Base-by-base conservation (phyloP, 176 grass and related monocot genomes). In the Carex kokanica region DNA sequence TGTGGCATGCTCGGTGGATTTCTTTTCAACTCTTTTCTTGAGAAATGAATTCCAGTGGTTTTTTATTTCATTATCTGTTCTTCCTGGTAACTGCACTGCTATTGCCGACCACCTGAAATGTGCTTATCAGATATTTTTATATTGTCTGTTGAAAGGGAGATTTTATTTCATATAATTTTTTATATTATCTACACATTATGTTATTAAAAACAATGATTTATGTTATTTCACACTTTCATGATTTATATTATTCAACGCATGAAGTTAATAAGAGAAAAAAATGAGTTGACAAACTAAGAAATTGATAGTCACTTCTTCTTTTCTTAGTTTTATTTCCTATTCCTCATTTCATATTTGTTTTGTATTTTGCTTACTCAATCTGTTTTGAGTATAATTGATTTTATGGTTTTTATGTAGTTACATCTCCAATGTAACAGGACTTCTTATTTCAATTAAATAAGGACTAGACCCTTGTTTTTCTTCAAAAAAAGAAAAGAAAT, bases 31-130 rank as follows among this genome's bases (percentile, higher is more conserved):
- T 74, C 25, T 71, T 80, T 86, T 86, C 61, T 71, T 86, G 8
- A 86, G 77, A 69, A 57, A 73, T 5, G 85, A 86, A 57, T 86
- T 86, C 85, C 85, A 86, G 77, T 86, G 56, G n/a, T 86, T 86
- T 70, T 86, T 86, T 27, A 86, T 71, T 57, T 86, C 85, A 52
- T 86, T 86, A 51, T 86, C 85, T 45, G 85, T 86, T 81, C 85
- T 86, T 69, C 85, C 85, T 40, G 85, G 77, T 27, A 86, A 69
- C 15, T 60, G 62, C 16, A 25, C 66, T 47, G 77, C 75, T 80
- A 86, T 86, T 71, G 78, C 72, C 36, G 85, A 86, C 84, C 84
- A 86, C 73, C 84, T 86, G 72, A 75, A 54, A 75, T 51, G 41
- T 74, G 10, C 14, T 51, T 2, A 74, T 24, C 43, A 74, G 70